Evolutionary conservation across 495 filamentous ascomycete species (phyloP), one percentile per base, ranked within the genome.

Genomic region (Ascodesmis nigricans): DNA sequence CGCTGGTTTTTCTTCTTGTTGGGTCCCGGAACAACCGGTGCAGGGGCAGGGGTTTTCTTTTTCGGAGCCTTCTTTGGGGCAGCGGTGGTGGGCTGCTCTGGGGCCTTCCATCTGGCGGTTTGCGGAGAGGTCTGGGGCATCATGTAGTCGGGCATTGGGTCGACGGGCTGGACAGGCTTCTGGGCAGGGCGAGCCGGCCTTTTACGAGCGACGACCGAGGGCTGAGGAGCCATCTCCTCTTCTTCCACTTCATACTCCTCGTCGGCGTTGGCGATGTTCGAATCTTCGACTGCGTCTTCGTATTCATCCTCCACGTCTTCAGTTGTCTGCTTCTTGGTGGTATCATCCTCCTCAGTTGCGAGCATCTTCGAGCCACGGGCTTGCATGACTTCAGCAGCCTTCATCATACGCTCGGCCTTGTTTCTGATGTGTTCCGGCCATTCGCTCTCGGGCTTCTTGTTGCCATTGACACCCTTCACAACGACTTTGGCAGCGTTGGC

Each of bases 281-380:
- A 16, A 5, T 7, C 14, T 13, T 13, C 15, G 2, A 18, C 58
- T 18, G 55, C 56, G 0, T 61, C 57, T 4, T 55, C 43, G 25
- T 62, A 58, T 21, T 57, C 60, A 50, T 63, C 61, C 24, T 61
- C 53, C 1, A 35, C 31, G 11, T 21, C 2, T 27, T 28, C 41
- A 1, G 33, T 22, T 2, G 21, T 42, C 39, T 46, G 41, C 40
- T 38, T 38, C 26, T 29, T 41, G 19, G 33, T 14, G 36, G 48
- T 33, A 20, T 39, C 26, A 36, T 50, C 34, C 17, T 45, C 36
- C 23, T 50, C 46, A 9, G 39, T 42, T 14, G 42, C 47, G 8
- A 50, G 39, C 17, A 48, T 53, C 27, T 56, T 47, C 22, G 54
- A 51, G 0, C 50, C 56, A 41, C 53, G 52, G 32, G 46, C 50